Base-by-base conservation (phyloP, 768 basidiomycete species). In the Mycena olivaceomarginata region DNA sequence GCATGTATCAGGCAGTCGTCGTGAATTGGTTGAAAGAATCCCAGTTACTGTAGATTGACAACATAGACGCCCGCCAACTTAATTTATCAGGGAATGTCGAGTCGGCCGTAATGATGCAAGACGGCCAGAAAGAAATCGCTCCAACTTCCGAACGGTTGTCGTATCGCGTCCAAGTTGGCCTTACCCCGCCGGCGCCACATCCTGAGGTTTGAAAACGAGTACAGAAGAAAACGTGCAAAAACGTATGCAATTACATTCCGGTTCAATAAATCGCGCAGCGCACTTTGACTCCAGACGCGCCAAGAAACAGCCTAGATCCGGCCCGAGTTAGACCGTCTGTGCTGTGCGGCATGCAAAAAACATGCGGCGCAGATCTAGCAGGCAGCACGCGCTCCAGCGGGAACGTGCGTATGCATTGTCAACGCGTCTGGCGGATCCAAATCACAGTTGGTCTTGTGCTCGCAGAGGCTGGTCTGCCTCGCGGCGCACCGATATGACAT, bases 401-500 rank as follows among this genome's bases (percentile, higher is more conserved):
- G 40, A 63, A 63, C 62, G 62, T 22, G 37, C 3, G 8, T 63
- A 31, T 4, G 56, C 25, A 57, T 31, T 22, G 37, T 43, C 16
- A 41, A 22, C 22, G 41, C 41, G 63, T 15, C 60, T 40, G 39
- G n/a, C 63, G 63, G 41, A 25, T 25, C 43, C 43, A 65, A 65
- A 65, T 65, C 63, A 41, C 63, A 22, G 12, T 43, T 63, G 15
- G 43, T 45, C 43, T 57, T 22, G 43, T 45, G 43, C 60, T 16
- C 18, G 13, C 43, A 25, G 43, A 45, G 43, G 11, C 2, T 6
- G 43, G 43, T 25, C 45, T 40, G 22, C 63, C 63, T 65, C 63
- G 22, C 43, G 63, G 63, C 20, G 62, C 41, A 2, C 43, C 15
- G 43, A 65, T 65, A 65, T 45, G 63, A 65, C 45, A 25, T 53